phyloP scores from a whole-genome alignment of 441 rosid genomes.

The Arabidopsis hybrid region DNA sequence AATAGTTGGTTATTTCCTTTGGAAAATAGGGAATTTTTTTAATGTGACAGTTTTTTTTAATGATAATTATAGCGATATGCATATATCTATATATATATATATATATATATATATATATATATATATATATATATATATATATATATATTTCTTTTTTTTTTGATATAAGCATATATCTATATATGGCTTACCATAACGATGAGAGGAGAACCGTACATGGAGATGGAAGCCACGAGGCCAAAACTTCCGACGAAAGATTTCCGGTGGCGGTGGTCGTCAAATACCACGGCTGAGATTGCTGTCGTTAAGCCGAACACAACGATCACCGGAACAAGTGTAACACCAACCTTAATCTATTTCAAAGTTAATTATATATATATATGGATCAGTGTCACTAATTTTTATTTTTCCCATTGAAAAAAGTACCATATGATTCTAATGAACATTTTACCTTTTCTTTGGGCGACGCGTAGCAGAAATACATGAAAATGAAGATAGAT shows the following conservation, averaged over 20 bases:
- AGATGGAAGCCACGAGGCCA: constrained; percentile 64
- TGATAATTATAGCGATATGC: neutral
- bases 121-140: too few relatives aligned
- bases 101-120: too few relatives aligned
- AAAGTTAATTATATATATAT: neutral
- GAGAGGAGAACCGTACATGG: constrained; percentile 86
- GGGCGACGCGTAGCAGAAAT: constrained; percentile 56
- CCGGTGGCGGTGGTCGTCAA: constrained; percentile 69
- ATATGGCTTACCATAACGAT: constrained; percentile 66
- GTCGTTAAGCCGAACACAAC: constrained; percentile 47
- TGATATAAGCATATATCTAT: constrained; percentile 5
- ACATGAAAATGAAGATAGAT: constrained; percentile 69
- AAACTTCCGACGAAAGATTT: constrained; percentile 66
- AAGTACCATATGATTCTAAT: constrained; percentile 2
- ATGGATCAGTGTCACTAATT: neutral
- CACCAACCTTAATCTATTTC: constrained; percentile 65
- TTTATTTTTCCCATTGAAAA: neutral
- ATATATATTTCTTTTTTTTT: too few relatives aligned
- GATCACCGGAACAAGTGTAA: constrained; percentile 46
- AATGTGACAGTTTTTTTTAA: neutral
- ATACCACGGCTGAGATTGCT: constrained; percentile 50
- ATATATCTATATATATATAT: too few relatives aligned
- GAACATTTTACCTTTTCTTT: constrained; percentile 63
- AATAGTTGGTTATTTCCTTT: neutral
- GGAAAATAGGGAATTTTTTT: too few relatives aligned